Evolutionary conservation across 352 stramenopile genomes (phyloP), one percentile per base, ranked within the genome.

Genomic region (Phytopythium oedochilum): DNA sequence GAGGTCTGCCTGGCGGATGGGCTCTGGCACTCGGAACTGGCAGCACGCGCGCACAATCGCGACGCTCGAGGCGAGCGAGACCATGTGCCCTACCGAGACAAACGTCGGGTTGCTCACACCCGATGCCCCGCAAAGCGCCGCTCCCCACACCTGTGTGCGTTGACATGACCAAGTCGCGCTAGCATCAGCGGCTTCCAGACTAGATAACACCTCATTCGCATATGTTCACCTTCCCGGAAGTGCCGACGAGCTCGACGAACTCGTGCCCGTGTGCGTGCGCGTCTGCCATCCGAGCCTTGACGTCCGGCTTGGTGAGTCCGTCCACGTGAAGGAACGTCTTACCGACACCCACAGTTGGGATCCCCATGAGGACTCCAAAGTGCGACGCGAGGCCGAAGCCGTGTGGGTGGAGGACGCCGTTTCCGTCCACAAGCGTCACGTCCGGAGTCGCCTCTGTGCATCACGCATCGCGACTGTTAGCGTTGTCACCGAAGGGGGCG

Each of bases 371-470:
- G 23, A 98, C 90, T 18, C 94, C 94, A 34, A 98, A 83, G 70
- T 97, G 94, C 31, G 84, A 97, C 14, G 95, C 95, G 2, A 98
- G 73, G 6, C 95, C 94, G 56, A 97, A 97, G 39, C 86, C 78
- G 36, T 93, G 71, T 14, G 90, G 86, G 55, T 98, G 95, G 50
- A 94, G 66, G 18, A 91, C 55, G 25, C 84, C 84, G 40, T 94
- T 94, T 22, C 96, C 96, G 66, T 98, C 96, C 4, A 98, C 94
- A 17, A 98, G 68, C 31, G 92, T 89, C 28, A 97, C 75, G 35
- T 96, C 71, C 22, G 95, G 94, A 28, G 76, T 67, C 20, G 85
- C 55, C 36, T 89, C 82, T 87, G 53, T 31, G 23, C n/a, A n/a
- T n/a, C n/a, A n/a, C n/a, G n/a, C n/a, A n/a, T n/a, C 32, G 32